Evolutionary conservation across 2,329 filamentous ascomycete species (phyloP), one percentile per base, ranked within the genome.

Genomic region (Fusarium algeriense): DNA sequence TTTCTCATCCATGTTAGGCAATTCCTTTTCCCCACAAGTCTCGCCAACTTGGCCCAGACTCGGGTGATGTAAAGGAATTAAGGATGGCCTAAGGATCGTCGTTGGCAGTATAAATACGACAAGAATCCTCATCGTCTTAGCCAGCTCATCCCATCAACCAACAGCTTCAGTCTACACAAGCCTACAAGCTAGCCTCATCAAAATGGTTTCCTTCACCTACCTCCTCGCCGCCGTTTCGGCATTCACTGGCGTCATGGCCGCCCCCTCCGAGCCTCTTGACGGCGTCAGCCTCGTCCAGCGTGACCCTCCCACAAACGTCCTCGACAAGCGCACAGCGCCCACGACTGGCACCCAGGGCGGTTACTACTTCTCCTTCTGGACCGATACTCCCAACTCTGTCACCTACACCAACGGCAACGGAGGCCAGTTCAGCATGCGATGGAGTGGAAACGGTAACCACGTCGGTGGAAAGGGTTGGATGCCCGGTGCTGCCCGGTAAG

Each of bases 361-460:
- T 13, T 76, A 44, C 74, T 86, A 82, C 74, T 86, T 84, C 67
- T 85, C 81, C 7, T 86, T 81, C 78, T 86, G 84, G 84, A 84
- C 83, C 49, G 83, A 86, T 45, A 83, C 81, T 3, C 82, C 79
- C 46, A 82, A 80, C 23, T 74, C 73, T 19, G 83, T 85, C 13
- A 82, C 78, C 34, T 86, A 86, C 76, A 83, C 74, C 58, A 87
- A 87, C 75, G 80, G 80, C 4, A 72, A 74, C 8, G 80, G 71
- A 6, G 85, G 85, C 2, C 74, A 79, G 32, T 88, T 87, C 79
- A 81, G 59, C 79, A 84, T 76, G 46, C 35, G 45, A 12, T 88
- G 86, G 86, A 75, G 67, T 45, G 80, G 81, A 49, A 64, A 64
- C 34, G 72, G 72, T 35, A 77, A 77, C 59, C 72, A 74, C 55